Base-by-base conservation (phyloP, 2,329 filamentous ascomycete genomes). In the Penicillium sp. region DNA sequence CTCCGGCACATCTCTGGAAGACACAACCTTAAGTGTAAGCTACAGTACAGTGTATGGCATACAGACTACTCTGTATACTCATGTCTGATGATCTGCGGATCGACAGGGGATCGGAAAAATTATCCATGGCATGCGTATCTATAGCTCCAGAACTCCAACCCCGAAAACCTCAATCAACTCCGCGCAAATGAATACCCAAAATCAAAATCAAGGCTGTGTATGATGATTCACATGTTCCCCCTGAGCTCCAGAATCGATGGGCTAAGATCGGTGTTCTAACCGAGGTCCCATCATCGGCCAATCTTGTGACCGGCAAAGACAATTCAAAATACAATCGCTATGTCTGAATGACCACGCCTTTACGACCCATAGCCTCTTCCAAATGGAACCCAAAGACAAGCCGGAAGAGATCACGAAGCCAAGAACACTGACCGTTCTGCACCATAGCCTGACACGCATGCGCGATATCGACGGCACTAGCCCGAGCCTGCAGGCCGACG, bases 311-410 rank as follows among this genome's bases (percentile, higher is more conserved):
- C 6, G 2, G 34, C n/a, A 14, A 36, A n/a, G 34, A 7, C 34
- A 36, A 16, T 34, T 21, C 43, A 4, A 5, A 2, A 9, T 22
- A 24, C 5, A 10, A 14, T 1, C 14, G 21, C 53, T 63, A 75
- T 29, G 67, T 67, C 58, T 75, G 71, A 57, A 75, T 69, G n/a
- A 61, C 63, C 11, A 87, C 78, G 53, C 81, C 84, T 66, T 89
- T 88, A 60, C 87, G 80, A 50, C 80, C 77, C 44, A 88, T 85
- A 1, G 85, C 87, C 65, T 96, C 92, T 52, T 96, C 91, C 14
- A 91, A 75, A 45, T 88, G 84, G 67, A 93, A 93, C 3, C 91
- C 89, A 71, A 95, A 96, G 2, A 96, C 91, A 39, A 93, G 81
- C 49, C 85, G 83, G 76, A 90, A 97, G 13, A 97, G 79, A 65